A percentile compares a stretch with the other conserved stretches of the same genome.
phyloP scores from a whole-genome alignment of 1,284 basidiomycete species.

The Cryptococcus sp. region DNA sequence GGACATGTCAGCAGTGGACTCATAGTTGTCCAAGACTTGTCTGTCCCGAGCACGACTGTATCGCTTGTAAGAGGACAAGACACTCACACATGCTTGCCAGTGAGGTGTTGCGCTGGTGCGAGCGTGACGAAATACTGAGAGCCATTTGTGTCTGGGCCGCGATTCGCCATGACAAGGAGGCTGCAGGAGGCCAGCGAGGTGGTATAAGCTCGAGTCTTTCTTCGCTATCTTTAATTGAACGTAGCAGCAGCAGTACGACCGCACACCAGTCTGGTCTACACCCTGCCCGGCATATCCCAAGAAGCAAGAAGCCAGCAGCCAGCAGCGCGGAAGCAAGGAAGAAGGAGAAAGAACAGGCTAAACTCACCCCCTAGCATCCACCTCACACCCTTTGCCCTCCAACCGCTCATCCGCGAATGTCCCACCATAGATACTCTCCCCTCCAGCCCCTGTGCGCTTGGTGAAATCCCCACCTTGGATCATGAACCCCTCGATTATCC shows the following conservation, averaged over 20 bases:
- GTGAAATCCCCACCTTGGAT: conserved; percentile 74
- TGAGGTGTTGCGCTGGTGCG: conserved; percentile 52
- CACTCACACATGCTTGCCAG: conserved; percentile 56
- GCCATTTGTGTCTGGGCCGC: conserved; percentile 62
- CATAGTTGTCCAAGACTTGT: too few species aligned
- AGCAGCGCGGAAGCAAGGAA: neutral
- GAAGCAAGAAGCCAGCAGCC: neutral
- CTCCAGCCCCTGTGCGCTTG: conserved; percentile 58
- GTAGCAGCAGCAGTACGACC: too few species aligned
- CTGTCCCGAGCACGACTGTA: neutral
- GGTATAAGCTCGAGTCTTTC: neutral
- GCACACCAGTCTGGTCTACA: neutral
- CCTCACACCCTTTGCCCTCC: conserved; percentile 41
- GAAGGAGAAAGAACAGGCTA: neutral
- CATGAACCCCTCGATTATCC: conserved; percentile 85
- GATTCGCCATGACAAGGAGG: conserved; percentile 64
- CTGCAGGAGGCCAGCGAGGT: conserved; percentile 18
- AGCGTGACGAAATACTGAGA: conserved; percentile 58
- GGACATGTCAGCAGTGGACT: neutral
- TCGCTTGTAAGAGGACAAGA: neutral
- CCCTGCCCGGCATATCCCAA: neutral
- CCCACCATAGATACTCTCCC: conserved; percentile 54
- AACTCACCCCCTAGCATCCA: conserved; percentile 52
- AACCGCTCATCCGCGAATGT: conserved; percentile 53
- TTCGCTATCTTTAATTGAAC: neutral